These are phyloP conservation scores for Austropuccinia psidii DNA, from an alignment of 1,284 basidiomycete genomes.

Conservation along the genomic window DNA sequence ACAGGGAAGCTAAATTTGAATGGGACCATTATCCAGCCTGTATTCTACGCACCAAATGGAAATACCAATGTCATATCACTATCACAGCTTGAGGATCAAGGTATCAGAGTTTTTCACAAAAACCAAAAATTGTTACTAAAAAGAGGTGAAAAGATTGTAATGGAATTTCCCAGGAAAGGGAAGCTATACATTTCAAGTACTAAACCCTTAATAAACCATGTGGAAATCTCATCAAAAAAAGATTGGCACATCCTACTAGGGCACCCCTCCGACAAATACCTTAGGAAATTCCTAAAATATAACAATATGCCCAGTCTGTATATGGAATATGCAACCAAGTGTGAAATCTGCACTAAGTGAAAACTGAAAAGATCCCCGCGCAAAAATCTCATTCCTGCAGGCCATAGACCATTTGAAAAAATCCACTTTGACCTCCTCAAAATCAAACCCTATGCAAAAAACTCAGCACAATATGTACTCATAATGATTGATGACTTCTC, in stretches of 20 bases:
- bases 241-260: not conserved
- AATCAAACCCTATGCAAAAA: not conserved
- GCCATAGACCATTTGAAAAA: not conserved
- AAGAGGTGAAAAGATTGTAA: not conserved
- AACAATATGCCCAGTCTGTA: not conserved
- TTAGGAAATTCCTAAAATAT: not conserved
- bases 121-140: not conserved
- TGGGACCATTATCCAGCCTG: not conserved
- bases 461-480: not conserved
- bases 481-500: conserved; percentile 18
- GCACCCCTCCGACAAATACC: not conserved
- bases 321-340: not conserved
- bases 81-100: conserved; percentile 12
- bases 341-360: not conserved
- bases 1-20: not conserved
- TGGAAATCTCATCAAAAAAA: not conserved
- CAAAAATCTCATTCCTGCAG: too few species aligned
- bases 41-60: not conserved
- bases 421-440: not conserved
- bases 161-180: not conserved
- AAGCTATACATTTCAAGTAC: not conserved
- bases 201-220: too few species aligned
- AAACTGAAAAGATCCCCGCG: not conserved
- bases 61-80: not conserved
- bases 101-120: not conserved